Base-by-base conservation (phyloP, 805 yeast species). In the Candida awuae region DNA sequence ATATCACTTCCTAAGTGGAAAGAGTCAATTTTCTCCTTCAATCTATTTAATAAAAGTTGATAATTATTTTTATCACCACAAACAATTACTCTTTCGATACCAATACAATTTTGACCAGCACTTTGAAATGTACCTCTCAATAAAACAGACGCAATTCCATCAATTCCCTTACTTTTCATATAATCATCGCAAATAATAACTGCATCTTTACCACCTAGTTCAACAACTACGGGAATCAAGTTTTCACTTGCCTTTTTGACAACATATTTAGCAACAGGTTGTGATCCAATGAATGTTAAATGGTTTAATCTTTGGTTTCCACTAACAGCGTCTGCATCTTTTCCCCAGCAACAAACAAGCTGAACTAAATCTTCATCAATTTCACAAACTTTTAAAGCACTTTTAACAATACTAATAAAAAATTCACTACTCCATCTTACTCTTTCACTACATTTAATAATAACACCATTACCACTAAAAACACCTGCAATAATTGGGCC, bases 21-120 rank as follows among this genome's bases (percentile, higher is more conserved):
- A 25, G 64, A 54, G 6, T 70, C 66, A 16, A 92, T 75, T 41
- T 92, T 70, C 23, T 67, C 59, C 2, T 70, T 49, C 31, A 92
- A 65, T 8, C 75, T 71, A 0, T 63, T 61, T 2, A 80, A 79
- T 30, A 92, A 61, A 31, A 61, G 52, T 17, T 75, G 80, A 61
- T 92, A 88, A 20, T 77, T 74, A 30, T 66, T 65, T n/a, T 39
- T 41, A 27, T 52, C 56, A 5, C 82, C 83, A 32, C 85, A 69
- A 27, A 88, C 86, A 46, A 92, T 80, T 6, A 92, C 94, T 42
- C 98, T 71, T 63, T 92, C 99, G 39, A 92, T 84, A 28, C 99
- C 97, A 53, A 92, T 92, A 65, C 99, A 92, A 58, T 92, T 92
- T 63, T 92, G 99, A 10, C 99, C 99, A 0, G 95, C 84, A 38